These are phyloP conservation scores for Candida awuae DNA, from an alignment of 805 yeast species.

Conservation along the genomic window DNA sequence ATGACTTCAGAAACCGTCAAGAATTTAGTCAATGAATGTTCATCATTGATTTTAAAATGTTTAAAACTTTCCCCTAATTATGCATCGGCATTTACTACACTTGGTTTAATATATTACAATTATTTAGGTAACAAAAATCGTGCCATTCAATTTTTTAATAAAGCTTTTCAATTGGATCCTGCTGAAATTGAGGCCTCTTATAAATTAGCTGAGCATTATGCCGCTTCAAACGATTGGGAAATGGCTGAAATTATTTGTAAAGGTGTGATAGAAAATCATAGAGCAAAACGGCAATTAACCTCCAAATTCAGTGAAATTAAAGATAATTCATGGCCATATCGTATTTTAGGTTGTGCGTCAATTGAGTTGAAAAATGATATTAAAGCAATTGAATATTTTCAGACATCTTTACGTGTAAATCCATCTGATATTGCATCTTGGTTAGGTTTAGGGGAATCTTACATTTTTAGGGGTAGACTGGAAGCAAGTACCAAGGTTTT, in stretches of 20 bases:
- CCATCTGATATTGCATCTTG: conserved; percentile 70
- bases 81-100: conserved; percentile 74
- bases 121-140: conserved; percentile 51
- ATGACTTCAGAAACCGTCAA: neutral
- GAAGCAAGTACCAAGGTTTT: conserved; percentile 86
- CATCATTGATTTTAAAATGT: conserved; percentile 42
- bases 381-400: conserved; percentile 83
- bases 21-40: neutral
- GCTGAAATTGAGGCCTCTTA: conserved; percentile 70
- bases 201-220: conserved; percentile 61
- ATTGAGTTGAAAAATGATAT: conserved; percentile 64
- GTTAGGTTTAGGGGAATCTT: conserved; percentile 97
- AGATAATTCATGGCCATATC: conserved; percentile 72
- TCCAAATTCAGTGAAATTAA: conserved; percentile 16
- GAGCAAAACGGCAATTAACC: conserved; percentile 37
- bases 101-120: conserved; percentile 66
- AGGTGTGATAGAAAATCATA: conserved; percentile 56
- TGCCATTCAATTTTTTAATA: conserved; percentile 80
- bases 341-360: conserved; percentile 74
- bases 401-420: conserved; percentile 67
- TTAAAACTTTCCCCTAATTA: conserved; percentile 54
- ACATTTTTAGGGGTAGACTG: conserved; percentile 71
- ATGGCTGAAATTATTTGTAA: conserved; percentile 68
- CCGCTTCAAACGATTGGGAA: conserved; percentile 70
- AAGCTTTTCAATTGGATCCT: conserved; percentile 81